Evolutionary conservation across 2,329 filamentous ascomycete species (phyloP).

Genomic region (Diaporthe caulivora): DNA sequence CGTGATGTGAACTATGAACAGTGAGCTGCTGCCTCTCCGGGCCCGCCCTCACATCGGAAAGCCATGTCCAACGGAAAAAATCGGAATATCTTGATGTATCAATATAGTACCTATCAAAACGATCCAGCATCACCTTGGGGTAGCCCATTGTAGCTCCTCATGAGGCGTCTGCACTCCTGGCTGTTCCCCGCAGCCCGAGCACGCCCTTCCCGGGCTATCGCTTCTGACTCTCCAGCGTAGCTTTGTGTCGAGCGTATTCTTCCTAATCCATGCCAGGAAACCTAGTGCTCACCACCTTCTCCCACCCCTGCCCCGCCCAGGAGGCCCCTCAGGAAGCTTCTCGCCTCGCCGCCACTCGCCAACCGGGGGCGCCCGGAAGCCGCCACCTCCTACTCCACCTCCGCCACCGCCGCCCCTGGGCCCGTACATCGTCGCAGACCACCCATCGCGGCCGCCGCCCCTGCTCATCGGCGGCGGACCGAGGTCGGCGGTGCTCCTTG

Average conservation of each 20-base stretch:
- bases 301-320: constrained; percentile 62
- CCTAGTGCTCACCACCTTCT: constrained; percentile 49
- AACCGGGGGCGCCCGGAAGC: constrained; percentile 47
- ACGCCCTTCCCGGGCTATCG: background rate
- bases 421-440: constrained; percentile 39
- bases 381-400: constrained; percentile 52
- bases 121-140: background rate
- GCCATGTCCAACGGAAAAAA: background rate
- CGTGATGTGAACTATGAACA: background rate
- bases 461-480: constrained; percentile 42
- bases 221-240: background rate
- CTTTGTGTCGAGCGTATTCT: background rate
- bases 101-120: constrained; percentile 9
- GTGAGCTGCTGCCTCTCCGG: background rate
- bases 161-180: background rate
- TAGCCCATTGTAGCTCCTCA: background rate
- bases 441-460: constrained; percentile 57
- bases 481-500: constrained; percentile 40
- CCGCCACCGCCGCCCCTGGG: constrained; percentile 47
- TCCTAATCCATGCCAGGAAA: constrained; percentile 51
- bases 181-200: background rate
- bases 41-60: background rate
- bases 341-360: constrained; percentile 79
- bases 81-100: constrained; percentile 29
- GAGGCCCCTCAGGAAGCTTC: constrained; percentile 66